Evolutionary conservation across 192 early-diverging fungal genomes (phyloP), one percentile per base, ranked within the genome.

Genomic region (Spizellomyces sp.): DNA sequence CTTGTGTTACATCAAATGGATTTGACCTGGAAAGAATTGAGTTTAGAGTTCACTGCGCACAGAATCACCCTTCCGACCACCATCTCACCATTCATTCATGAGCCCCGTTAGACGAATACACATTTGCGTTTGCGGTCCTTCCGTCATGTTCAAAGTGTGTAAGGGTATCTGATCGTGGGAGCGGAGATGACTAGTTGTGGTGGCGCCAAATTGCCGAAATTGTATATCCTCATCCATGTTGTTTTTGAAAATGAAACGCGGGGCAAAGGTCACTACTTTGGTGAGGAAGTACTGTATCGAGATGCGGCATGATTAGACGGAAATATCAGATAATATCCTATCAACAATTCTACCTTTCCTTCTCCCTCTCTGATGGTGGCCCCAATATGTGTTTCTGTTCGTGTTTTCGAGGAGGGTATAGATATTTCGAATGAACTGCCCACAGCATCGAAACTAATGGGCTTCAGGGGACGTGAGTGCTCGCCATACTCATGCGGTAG

Each of bases 371-470:
- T 86, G 8, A 99, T 88, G 65, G 82, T 87, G 17, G 94, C 84
- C 21, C 96, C 97, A 12, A 98, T 48, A 62, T 95, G 92, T 19
- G 89, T 80, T 52, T 92, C 91, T 43, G 87, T 81, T 0, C 77
- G 70, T 4, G 67, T 62, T 43, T 77, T 78, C 45, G 69, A 27
- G 4, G 85, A 82, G 21, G 88, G 88, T 27, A 99, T 82, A 12
- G 83, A 75, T 2, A 97, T 82, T 58, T 93, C 93, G 66, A 90
- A 87, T 8, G 90, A 84, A 66, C 90, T 94, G 9, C 96, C 95
- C 58, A 97, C 90, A 2, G 95, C 95, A 70, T 99, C 97, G 75
- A 99, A 98, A 80, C 95, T 98, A 54, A 96, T 75, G 4, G 92
- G 93, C 68, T 88, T 77, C 52, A 76, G 78, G 21, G 45, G 65